A percentile compares a stretch with the other conserved stretches of the same genome.
phyloP scores from a whole-genome alignment of 805 yeast genomes.

The Yarrowia hollandica region DNA sequence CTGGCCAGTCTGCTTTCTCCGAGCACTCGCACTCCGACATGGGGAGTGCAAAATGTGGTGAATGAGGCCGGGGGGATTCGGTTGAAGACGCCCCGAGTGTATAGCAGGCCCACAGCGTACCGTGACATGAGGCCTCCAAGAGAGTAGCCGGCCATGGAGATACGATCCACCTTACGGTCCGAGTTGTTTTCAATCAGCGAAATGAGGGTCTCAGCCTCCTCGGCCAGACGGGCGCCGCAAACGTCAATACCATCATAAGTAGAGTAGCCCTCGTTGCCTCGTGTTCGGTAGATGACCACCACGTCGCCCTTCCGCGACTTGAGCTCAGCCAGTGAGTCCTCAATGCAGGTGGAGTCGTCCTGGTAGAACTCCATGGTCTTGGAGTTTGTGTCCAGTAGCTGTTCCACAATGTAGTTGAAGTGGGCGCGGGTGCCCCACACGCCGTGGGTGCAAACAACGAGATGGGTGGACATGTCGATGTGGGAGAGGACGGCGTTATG shows the following conservation, averaged over 20 bases:
- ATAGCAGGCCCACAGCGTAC: constrained; percentile 72
- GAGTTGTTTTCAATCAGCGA: constrained; percentile 31
- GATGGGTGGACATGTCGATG: constrained; percentile 46
- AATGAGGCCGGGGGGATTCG: constrained; percentile 57
- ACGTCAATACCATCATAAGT: constrained; percentile 88
- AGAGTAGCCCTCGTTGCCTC: constrained; percentile 66
- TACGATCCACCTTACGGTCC: constrained; percentile 51
- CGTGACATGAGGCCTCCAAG: constrained; percentile 84
- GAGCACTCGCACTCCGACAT: constrained; percentile 63
- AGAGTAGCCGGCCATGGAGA: constrained; percentile 84
- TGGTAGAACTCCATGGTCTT: constrained; percentile 25
- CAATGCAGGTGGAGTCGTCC: constrained; percentile 19
- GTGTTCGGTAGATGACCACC: constrained; percentile 52
- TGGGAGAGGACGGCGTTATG: constrained; percentile 4
- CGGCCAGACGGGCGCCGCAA: constrained; percentile 73
- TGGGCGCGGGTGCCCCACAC: constrained; percentile 78
- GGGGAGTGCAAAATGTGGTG: constrained; percentile 68
- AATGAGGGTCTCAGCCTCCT: constrained; percentile 56
- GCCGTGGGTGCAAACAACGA: constrained; percentile 66
- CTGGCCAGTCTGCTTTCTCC: constrained; percentile 52
- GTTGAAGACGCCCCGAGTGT: constrained; percentile 54
- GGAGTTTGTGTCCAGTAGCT: constrained; percentile 38
- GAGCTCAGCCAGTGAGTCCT: constrained; percentile 18
- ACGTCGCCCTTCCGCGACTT: constrained; percentile 38
- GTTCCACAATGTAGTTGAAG: constrained; percentile 58